Evolutionary conservation across 371 early-diverging fungal species (phyloP).

Genomic region (Haplosporangium sp.): DNA sequence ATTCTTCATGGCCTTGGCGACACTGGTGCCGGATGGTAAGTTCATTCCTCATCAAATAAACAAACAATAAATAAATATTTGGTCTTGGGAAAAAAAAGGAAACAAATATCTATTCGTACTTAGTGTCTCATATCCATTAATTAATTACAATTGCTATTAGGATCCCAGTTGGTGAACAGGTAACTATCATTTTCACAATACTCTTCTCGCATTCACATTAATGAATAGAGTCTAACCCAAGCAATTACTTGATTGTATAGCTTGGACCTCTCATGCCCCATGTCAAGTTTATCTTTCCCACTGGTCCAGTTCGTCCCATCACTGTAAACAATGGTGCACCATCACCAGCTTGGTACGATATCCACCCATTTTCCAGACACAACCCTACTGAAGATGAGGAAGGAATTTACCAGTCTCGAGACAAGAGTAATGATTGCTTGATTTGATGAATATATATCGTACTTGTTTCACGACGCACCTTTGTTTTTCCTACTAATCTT

Average conservation of each 20-base stretch:
- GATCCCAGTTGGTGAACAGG: conserved; percentile 74
- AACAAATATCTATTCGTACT: background rate
- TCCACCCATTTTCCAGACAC: conserved; percentile 66
- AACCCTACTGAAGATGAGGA: conserved; percentile 77
- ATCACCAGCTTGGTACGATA: conserved; percentile 92
- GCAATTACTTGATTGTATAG: conserved; percentile 1
- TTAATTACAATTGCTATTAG: conserved; percentile 37
- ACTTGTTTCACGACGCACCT: no score
- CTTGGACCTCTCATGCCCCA: conserved; percentile 71
- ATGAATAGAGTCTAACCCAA: no score
- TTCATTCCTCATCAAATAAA: conserved; percentile 9
- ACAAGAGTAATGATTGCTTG: conserved; percentile 57
- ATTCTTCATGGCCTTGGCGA: conserved; percentile 85
- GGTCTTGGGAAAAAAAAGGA: background rate
- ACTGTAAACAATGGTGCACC: conserved; percentile 85
- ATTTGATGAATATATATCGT: background rate
- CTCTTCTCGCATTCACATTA: no score
- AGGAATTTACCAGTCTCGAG: conserved; percentile 77
- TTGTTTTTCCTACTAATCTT: background rate
- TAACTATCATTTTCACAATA: conserved; percentile 36
- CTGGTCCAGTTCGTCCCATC: conserved; percentile 85
- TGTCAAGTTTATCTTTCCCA: conserved; percentile 89
- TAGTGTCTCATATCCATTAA: conserved; percentile 15
- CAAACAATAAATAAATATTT: background rate
- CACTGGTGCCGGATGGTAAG: conserved; percentile 73